Evolutionary conservation across 108 stramenopile species (phyloP).

Genomic region (Fistulifera solaris): DNA sequence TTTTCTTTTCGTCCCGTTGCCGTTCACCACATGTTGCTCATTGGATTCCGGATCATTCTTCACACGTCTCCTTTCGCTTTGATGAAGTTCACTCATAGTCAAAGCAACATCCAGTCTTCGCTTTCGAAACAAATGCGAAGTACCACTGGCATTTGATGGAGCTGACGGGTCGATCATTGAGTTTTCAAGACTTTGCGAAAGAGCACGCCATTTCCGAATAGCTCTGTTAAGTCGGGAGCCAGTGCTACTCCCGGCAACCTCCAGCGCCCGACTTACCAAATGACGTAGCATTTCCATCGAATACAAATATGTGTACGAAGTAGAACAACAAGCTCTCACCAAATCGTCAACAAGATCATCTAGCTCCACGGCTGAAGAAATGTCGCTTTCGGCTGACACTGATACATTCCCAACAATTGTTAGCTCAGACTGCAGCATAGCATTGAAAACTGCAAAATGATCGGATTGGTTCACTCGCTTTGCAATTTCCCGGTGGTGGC

Average conservation of each 20-base stretch:
- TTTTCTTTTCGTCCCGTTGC: background rate
- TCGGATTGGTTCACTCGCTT: conserved; percentile 78
- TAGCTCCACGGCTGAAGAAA: conserved; percentile 30
- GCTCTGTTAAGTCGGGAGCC: conserved; percentile 16
- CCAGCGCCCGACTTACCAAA: conserved; percentile 17
- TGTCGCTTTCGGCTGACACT: conserved; percentile 39
- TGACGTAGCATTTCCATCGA: conserved; percentile 41
- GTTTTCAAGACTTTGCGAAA: conserved; percentile 61
- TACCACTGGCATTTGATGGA: conserved; percentile 27
- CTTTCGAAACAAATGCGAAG: conserved; percentile 58
- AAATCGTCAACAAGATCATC: conserved; percentile 57
- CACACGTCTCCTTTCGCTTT: conserved; percentile 51
- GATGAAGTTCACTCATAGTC: conserved; percentile 62
- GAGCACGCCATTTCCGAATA: conserved; percentile 64
- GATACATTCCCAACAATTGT: conserved; percentile 44
- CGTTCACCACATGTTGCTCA: background rate
- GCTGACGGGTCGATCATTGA: conserved; percentile 51
- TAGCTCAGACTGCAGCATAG: conserved; percentile 69
- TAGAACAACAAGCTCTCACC: conserved; percentile 63
- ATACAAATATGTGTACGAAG: conserved; percentile 75
- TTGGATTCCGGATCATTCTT: conserved; percentile 6
- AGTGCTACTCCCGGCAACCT: conserved; percentile 5
- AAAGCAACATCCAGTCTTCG: conserved; percentile 69
- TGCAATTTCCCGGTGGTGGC: conserved; percentile 80
- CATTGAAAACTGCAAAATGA: conserved; percentile 76